Base-by-base conservation (phyloP, 106 monocot species). In the Alisma plantagoaquatica region DNA sequence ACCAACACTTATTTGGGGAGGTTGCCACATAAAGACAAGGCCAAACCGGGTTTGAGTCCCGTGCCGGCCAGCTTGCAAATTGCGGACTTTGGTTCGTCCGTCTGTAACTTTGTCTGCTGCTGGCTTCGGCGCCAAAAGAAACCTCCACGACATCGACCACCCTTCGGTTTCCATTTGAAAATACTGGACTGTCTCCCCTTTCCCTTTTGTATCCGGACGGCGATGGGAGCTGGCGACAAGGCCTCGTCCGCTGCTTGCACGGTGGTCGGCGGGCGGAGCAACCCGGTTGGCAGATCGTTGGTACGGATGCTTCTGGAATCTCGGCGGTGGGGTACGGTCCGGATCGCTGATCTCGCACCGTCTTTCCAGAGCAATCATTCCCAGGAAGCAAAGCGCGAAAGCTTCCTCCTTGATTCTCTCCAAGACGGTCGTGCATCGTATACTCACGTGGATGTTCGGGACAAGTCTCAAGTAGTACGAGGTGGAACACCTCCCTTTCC, bases 321-420 rank as follows among this genome's bases (percentile, higher is more conserved):
- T 11, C 22, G 35, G 45, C 12, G 9, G 7, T 29, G 23, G 35
- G 69, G 75, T 68, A 46, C 70, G 27, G 57, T 75, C 41, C 76
- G 76, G 23, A 57, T 88, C 62, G 72, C 70, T 49, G 71, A 78
- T 53, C 63, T 64, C 38, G 27, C n/a, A 49, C 77, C 83, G 27
- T 49, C 16, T 11, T 56, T 46, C 29, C 41, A 2, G 48, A 53
- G 35, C 45, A 27, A 27, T 25, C 51, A 14, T 19, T 29, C 20
- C 23, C 49, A 62, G 49, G 9, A 38, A 38, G 35, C 6, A 6
- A 12, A 29, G 30, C 20, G 28, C 35, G 43, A 53, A 27, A 46
- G 23, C 23, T 15, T 56, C 12, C 49, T 57, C 28, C 30, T 55
- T 19, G 41, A 46, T 14, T 27, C 68, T 25, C 11, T 56, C 33